These are phyloP conservation scores for Dictyostelium firmibasis DNA, from an alignment of 78 protist species.

Conservation along the genomic window DNA sequence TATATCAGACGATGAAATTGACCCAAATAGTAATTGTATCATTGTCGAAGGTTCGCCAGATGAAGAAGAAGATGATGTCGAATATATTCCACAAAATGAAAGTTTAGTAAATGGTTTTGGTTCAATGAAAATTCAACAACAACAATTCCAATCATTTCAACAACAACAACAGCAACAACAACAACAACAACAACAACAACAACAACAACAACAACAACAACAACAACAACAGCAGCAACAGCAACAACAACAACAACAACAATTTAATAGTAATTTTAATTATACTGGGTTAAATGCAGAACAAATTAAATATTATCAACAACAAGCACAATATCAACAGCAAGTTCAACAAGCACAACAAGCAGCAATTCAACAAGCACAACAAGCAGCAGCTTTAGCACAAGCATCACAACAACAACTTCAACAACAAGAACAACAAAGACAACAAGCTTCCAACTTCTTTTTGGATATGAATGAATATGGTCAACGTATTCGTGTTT, in stretches of 20 bases:
- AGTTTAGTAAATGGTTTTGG: background rate
- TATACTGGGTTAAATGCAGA: background rate
- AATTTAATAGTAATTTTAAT: background rate
- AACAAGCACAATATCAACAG: slow-evolving; percentile 13
- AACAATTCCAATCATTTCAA: background rate
- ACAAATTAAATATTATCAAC: slow-evolving; percentile 24
- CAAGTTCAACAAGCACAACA: slow-evolving; percentile 3
- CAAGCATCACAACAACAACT: slow-evolving; percentile 5
- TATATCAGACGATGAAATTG: slow-evolving; percentile 1
- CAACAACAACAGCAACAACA: background rate
- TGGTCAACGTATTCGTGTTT: slow-evolving; percentile 88
- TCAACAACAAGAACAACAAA: slow-evolving; percentile 18
- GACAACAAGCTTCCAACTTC: slow-evolving; percentile 8
- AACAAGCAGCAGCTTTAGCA: background rate
- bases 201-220: background rate
- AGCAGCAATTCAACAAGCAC: background rate
- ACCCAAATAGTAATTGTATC: background rate
- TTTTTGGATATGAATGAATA: slow-evolving; percentile 63
- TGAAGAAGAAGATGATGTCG: slow-evolving; percentile 28
- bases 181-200: slow-evolving; percentile 8
- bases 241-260: background rate
- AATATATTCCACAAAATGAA: slow-evolving; percentile 27
- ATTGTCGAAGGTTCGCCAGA: background rate
- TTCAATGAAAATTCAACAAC: background rate
- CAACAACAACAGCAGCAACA: background rate